These are phyloP conservation scores for Penicillium sp. DNA, from an alignment of 2,329 filamentous ascomycete genomes.

Conservation along the genomic window DNA sequence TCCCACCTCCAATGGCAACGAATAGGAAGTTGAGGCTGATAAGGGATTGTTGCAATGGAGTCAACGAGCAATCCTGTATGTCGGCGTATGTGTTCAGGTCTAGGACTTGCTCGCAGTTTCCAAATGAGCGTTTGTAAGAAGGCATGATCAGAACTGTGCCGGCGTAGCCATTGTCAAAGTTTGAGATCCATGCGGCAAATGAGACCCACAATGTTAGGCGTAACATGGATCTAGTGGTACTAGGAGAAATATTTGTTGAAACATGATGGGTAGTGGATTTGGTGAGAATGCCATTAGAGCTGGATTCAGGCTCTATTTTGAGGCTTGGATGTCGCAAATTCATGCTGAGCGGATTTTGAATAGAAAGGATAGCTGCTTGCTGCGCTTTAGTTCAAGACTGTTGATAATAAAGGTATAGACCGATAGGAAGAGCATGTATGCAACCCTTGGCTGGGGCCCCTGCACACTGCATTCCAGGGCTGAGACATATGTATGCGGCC, in stretches of 20 bases:
- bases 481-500: constrained; percentile 12
- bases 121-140: constrained; percentile 24
- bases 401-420: background rate
- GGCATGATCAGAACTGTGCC: constrained; percentile 27
- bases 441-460: background rate
- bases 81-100: constrained; percentile 10
- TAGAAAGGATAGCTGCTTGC: background rate
- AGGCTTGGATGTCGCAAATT: background rate
- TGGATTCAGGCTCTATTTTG: constrained; percentile 8
- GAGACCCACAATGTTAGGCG: constrained; percentile 23
- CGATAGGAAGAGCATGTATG: background rate
- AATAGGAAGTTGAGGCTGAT: constrained; percentile 29
- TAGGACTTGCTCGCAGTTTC: constrained; percentile 18
- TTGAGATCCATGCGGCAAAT: constrained; percentile 24
- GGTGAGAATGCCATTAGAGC: background rate
- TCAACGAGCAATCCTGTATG: constrained; percentile 19
- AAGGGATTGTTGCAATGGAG: constrained; percentile 28
- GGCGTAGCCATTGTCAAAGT: constrained; percentile 26
- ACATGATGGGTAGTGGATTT: background rate
- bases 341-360: background rate
- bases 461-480: constrained; percentile 14
- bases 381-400: background rate
- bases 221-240: constrained; percentile 20
- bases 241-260: background rate
- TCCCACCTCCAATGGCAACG: constrained; percentile 23